Conservation (phyloP, 192 early-diverging fungal species). For the Physocladia obscura region DNA sequence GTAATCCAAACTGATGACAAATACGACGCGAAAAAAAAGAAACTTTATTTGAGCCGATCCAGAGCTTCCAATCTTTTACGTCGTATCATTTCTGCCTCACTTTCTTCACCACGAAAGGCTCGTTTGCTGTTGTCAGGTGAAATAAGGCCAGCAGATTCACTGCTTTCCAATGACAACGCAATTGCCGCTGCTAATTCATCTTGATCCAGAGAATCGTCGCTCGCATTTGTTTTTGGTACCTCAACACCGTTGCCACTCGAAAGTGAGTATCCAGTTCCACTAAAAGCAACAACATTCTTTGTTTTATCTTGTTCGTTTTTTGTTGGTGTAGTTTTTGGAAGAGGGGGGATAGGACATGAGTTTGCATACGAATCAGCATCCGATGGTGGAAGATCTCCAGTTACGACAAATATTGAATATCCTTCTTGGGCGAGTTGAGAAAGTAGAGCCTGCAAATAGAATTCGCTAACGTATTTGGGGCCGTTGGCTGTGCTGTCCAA, state of each 20-base stretch:
- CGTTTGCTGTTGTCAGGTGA: too few relatives aligned
- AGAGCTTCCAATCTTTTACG: constrained; percentile 32
- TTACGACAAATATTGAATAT: constrained; percentile 52
- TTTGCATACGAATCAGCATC: constrained; percentile 45
- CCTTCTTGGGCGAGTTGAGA: constrained; percentile 46
- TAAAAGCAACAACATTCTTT: background rate
- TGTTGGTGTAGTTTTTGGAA: background rate
- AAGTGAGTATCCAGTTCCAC: constrained; percentile 22
- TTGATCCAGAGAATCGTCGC: background rate
- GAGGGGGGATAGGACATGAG: constrained; percentile 33
- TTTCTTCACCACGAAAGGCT: background rate
- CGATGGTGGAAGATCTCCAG: constrained; percentile 24
- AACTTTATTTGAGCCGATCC: background rate
- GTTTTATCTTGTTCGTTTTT: background rate
- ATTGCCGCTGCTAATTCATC: constrained; percentile 22
- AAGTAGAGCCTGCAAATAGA: constrained; percentile 56
- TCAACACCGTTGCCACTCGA: background rate
- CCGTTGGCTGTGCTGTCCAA: constrained; percentile 57
- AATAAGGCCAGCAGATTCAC: background rate
- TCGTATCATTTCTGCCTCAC: constrained; percentile 19
- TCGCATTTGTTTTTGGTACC: too few relatives aligned
- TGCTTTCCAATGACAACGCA: constrained; percentile 17
- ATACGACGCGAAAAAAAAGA: too few relatives aligned
- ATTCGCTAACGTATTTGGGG: constrained; percentile 66
- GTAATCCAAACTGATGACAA: too few relatives aligned